Evolutionary conservation across 495 filamentous ascomycete species (phyloP), one percentile per base, ranked within the genome.

Genomic region (Aspergillus funiculosus): DNA sequence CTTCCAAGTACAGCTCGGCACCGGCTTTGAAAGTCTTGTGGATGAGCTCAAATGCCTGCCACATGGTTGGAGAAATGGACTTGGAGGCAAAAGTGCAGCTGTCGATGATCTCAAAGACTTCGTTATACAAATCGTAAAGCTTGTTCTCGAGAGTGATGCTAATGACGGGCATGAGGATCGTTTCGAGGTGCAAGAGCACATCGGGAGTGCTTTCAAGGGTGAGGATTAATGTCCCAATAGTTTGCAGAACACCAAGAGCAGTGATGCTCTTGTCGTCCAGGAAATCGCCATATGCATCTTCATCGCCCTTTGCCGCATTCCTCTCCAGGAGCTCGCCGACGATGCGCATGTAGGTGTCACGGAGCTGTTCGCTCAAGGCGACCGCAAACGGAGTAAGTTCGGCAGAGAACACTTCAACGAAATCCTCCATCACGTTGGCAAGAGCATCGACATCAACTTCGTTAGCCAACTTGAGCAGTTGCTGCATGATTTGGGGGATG

Each of bases 401-500:
- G 2, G 86, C 71, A 13, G 92, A 90, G 64, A 98, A 98, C 0
- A 97, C 92, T 63, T 98, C 92, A 39, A 98, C 92, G 61, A 97
- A 97, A 56, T 98, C 94, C 62, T 98, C 92, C 92, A 95, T 95
- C n/a, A 95, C 89, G 54, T 95, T 95, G n/a, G 89, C 88, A 14
- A 95, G 66, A 13, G 89, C 87, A 64, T 95, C 89, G 39, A 95
- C 90, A 54, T 95, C 89, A 32, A 89, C 89, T 66, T 95, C 89
- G 59, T 95, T 95, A 19, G 92, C 91, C 47, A 98, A 69, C 68
- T 97, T 97, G 22, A 98, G 76, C 11, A 98, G 72, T 65, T 97
- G 89, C 66, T 98, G 92, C 92, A 98, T 98, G 61, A 98, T 96
- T 58, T 94, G 90, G n/a, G 94, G 89, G 43, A 98, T 98, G 63